Evolutionary conservation across 2,329 filamentous ascomycete species (phyloP), one percentile per base, ranked within the genome.

Genomic region (Tympanopsis confertula): DNA sequence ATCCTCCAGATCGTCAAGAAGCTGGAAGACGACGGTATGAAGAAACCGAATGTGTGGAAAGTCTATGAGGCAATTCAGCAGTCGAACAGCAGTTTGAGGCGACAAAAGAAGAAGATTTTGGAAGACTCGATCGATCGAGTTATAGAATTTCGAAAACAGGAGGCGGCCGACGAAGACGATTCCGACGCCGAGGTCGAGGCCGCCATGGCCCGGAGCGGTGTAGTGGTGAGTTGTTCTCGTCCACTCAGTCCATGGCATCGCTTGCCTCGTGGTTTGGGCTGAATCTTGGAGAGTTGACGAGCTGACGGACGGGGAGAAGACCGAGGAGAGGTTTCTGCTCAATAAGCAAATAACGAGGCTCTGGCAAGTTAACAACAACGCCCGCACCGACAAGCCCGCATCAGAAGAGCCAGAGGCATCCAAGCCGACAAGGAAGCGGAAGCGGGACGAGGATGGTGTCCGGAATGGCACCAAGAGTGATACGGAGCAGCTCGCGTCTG

Each of bases 111-210:
- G 57, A 79, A 78, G 42, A 68, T 82, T 0, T 62, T 96, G 1
- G 84, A 94, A 55, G 84, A 91, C 45, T 82, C 84, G 22, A 86
- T 96, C 44, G 86, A 94, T 43, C 70, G 86, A 5, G 86, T 88
- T 0, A 63, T 95, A 13, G 73, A 79, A 5, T 75, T 86, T 14
- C 65, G 89, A 4, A 81, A 78, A 39, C 63, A 68, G 45, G 75
- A 85, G 46, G 71, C 79, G 42, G 56, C 65, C 13, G 69, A 65
- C 35, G 69, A 72, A 19, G 72, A 70, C 3, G 63, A 67, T 19
- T 68, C 66, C 36, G 70, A 73, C 22, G 63, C 64, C 2, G 65
- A 69, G 15, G 65, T 69, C 20, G 69, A 55, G 41, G 58, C 55
- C 45, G 53, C 10, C 48, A 74, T 55, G 53, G 68, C 52, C 46